Evolutionary conservation across 2,329 filamentous ascomycete species (phyloP).

Genomic region (Colletotrichum tropicicola): DNA sequence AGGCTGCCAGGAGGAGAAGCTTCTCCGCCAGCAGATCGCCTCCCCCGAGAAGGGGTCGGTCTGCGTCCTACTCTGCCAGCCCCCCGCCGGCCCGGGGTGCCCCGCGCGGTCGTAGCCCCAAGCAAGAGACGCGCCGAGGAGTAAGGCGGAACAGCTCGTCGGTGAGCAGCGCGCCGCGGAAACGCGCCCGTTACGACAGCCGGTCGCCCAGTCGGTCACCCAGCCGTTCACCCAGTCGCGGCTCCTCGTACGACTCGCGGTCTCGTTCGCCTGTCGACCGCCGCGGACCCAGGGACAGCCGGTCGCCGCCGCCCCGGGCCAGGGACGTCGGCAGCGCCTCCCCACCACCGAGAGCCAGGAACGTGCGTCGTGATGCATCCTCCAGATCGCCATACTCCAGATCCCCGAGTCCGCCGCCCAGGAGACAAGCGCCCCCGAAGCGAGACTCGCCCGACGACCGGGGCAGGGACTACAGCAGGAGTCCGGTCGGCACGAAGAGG

Average conservation of each 20-base stretch:
- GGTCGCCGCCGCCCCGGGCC: constrained; percentile 26
- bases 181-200: constrained; percentile 31
- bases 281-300: constrained; percentile 28
- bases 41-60: constrained; percentile 33
- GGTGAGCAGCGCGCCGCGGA: constrained; percentile 38
- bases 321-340: constrained; percentile 30
- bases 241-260: constrained; percentile 39
- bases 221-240: constrained; percentile 37
- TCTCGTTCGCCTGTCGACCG: constrained; percentile 31
- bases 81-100: constrained; percentile 15
- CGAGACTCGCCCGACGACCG: constrained; percentile 4
- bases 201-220: constrained; percentile 32
- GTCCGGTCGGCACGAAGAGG: constrained; percentile 32
- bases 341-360: constrained; percentile 34
- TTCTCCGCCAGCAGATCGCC: constrained; percentile 42
- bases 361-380: constrained; percentile 32
- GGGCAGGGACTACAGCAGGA: neutral
- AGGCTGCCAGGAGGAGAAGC: constrained; percentile 42
- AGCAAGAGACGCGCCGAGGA: constrained; percentile 30
- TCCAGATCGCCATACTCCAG: constrained; percentile 35
- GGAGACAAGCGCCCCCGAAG: constrained; percentile 9
- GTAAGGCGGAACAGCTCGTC: constrained; percentile 45
- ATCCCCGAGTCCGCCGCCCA: constrained; percentile 32
- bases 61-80: constrained; percentile 35
- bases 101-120: constrained; percentile 18